Percentiles rank a stretch among this genome's conserved stretches.
Conservation (phyloP, 495 filamentous ascomycete species). For the Penicillium desertorum region DNA sequence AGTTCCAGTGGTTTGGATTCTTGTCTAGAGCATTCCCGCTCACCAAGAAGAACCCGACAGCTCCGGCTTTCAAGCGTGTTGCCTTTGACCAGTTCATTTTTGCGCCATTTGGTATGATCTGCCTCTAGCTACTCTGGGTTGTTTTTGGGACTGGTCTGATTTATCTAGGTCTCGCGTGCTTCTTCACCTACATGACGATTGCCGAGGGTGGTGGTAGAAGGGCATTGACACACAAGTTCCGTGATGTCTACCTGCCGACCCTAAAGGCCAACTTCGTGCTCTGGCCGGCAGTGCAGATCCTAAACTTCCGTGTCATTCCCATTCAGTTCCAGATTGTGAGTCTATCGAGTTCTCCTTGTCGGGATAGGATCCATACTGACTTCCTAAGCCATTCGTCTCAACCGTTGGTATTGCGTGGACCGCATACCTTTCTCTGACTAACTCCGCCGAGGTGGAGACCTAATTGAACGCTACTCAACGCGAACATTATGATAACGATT, state of each 20-base stretch:
- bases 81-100: slow-evolving; percentile 94
- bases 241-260: slow-evolving; percentile 89
- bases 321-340: slow-evolving; percentile 96
- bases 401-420: slow-evolving; percentile 98
- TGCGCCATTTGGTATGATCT: slow-evolving; percentile 73
- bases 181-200: slow-evolving; percentile 96
- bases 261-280: slow-evolving; percentile 95
- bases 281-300: slow-evolving; percentile 93
- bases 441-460: slow-evolving; percentile 76
- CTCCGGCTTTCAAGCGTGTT: slow-evolving; percentile 85
- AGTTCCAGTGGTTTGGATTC: slow-evolving; percentile 94
- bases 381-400: slow-evolving; percentile 79
- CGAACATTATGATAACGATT: slow-evolving; percentile 25
- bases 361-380: slow-evolving; percentile 7
- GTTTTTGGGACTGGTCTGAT: slow-evolving; percentile 19
- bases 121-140: not conserved
- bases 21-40: slow-evolving; percentile 82
- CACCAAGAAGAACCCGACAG: slow-evolving; percentile 67
- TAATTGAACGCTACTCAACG: slow-evolving; percentile 17
- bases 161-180: slow-evolving; percentile 68
- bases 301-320: slow-evolving; percentile 95
- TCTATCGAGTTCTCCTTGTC: slow-evolving; percentile 17
- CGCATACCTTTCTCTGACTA: slow-evolving; percentile 94
- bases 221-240: slow-evolving; percentile 79
- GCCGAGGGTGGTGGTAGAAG: slow-evolving; percentile 88